Evolutionary conservation across 768 basidiomycete species (phyloP).

Genomic region (Pleurotus tuoliensis): DNA sequence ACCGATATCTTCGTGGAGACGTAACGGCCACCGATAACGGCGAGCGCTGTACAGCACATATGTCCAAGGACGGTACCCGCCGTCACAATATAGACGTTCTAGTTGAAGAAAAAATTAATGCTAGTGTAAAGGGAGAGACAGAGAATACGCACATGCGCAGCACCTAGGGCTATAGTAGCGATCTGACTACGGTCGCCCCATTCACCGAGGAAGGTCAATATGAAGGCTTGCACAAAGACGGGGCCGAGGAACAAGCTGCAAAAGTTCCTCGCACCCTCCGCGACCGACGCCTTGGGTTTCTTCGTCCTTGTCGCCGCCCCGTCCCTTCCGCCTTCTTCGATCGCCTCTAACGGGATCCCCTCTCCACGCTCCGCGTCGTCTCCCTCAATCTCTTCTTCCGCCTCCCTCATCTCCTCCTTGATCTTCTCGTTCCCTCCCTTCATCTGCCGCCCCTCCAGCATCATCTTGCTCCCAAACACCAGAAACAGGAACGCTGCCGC

Average conservation of each 20-base stretch:
- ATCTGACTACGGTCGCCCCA: constrained; percentile 99
- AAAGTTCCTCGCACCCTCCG: constrained; percentile 77
- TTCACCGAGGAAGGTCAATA: constrained; percentile 96
- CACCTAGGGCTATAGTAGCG: constrained; percentile 92
- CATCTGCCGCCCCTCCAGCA: constrained; percentile 83
- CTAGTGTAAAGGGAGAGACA: background rate
- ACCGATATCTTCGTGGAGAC: constrained; percentile 93
- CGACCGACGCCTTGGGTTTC: constrained; percentile 20
- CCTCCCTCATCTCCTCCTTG: constrained; percentile 91
- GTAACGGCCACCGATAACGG: constrained; percentile 91
- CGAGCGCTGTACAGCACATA: constrained; percentile 79
- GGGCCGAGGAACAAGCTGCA: constrained; percentile 82
- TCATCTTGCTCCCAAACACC: constrained; percentile 87
- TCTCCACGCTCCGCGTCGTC: constrained; percentile 52
- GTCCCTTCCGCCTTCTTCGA: constrained; percentile 64
- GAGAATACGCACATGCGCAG: constrained; percentile 76
- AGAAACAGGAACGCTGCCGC: constrained; percentile 82
- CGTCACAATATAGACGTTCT: constrained; percentile 93
- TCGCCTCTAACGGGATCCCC: constrained; percentile 61
- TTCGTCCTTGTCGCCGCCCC: background rate
- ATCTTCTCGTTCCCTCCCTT: constrained; percentile 74
- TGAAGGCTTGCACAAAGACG: constrained; percentile 92
- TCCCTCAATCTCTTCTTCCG: constrained; percentile 91
- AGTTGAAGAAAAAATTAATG: background rate
- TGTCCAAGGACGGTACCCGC: constrained; percentile 90